Base-by-base conservation (phyloP, 768 basidiomycete species). In the Coprinopsis strossmayeri region DNA sequence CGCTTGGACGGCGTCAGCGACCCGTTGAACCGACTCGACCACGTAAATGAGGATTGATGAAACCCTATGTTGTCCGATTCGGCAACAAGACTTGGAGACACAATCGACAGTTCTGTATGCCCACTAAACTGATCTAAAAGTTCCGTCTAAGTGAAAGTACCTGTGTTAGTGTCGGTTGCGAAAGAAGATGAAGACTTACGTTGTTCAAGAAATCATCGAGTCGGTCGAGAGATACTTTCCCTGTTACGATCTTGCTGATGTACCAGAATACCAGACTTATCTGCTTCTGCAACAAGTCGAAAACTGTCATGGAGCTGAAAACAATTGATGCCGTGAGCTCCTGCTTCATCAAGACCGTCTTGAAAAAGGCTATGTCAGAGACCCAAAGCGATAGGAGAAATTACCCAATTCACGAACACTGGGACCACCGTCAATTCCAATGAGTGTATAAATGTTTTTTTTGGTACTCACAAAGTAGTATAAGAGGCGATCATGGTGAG, bases 401-500 rank as follows among this genome's bases (percentile, higher is more conserved):
- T 23, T n/a, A n/a, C n/a, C n/a, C n/a, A n/a, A n/a, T n/a, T n/a
- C n/a, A 52, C 49, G 34, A 26, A 52, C 50, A 25, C 57, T 53
- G 42, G 4, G 26, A 21, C n/a, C n/a, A n/a, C n/a, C n/a, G n/a
- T n/a, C 26, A 32, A 34, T 53, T 25, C 10, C 10, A 40, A 2
- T 15, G 20, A 15, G 9, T 32, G 30, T 15, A 20, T 40, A 4
- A 5, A 39, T 2, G 24, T 15, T 26, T 20, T 7, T 7, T 32
- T n/a, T n/a, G n/a, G n/a, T n/a, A 52, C 42, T 45, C 58, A 81
- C 78, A 81, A 86, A n/a, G 77, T 70, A 1, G 72, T 65, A 54
- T 77, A 87, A 0, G 81, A 81, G 20, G 77, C 70, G 34, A 81
- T 57, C 84, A 87, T 87, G 21, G 78, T 79, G 2, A 73, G 46